Percentiles rank a stretch among this genome's conserved stretches.
These are phyloP conservation scores for Haplographium delicatum DNA, from an alignment of 495 filamentous ascomycete species.

Conservation along the genomic window DNA sequence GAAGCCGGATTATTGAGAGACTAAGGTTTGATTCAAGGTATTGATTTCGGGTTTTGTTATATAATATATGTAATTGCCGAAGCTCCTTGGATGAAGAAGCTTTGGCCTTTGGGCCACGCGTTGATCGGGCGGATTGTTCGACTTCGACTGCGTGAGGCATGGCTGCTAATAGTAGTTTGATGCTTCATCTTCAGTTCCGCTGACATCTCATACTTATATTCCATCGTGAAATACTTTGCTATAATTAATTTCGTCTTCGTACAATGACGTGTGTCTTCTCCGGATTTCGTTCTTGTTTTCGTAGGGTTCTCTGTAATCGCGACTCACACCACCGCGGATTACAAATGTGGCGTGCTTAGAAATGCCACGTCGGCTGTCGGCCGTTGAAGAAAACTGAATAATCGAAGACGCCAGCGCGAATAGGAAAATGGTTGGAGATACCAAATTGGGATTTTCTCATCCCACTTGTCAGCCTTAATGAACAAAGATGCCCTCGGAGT, in stretches of 20 bases:
- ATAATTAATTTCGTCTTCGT: not conserved
- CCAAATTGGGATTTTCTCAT: too few species aligned
- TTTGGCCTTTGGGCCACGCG: slow-evolving; percentile 8
- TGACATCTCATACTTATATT: slow-evolving; percentile 7
- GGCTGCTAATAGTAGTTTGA: not conserved
- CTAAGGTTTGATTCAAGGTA: slow-evolving; percentile 1
- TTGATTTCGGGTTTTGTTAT: slow-evolving; percentile 1
- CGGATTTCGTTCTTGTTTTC: not conserved
- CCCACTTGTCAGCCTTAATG: too few species aligned
- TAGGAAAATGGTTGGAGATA: too few species aligned
- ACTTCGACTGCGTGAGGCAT: slow-evolving; percentile 12
- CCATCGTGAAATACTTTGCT: not conserved
- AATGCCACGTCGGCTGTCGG: not conserved
- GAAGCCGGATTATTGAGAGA: slow-evolving; percentile 4
- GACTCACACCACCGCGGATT: not conserved
- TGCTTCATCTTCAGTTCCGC: slow-evolving; percentile 5
- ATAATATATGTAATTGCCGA: slow-evolving; percentile 10
- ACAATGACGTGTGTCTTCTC: slow-evolving; percentile 9
- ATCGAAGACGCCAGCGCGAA: not conserved
- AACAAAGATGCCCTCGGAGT: too few species aligned
- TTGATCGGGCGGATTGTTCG: slow-evolving; percentile 1
- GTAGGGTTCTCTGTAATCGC: slow-evolving; percentile 1
- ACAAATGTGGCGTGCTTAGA: slow-evolving; percentile 12
- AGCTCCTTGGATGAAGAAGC: slow-evolving; percentile 6
- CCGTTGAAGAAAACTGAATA: not conserved